A percentile compares a stretch with the other conserved stretches of the same genome.
Conservation (phyloP, 371 early-diverging fungal genomes). For the Dichotomocladium elegans region DNA sequence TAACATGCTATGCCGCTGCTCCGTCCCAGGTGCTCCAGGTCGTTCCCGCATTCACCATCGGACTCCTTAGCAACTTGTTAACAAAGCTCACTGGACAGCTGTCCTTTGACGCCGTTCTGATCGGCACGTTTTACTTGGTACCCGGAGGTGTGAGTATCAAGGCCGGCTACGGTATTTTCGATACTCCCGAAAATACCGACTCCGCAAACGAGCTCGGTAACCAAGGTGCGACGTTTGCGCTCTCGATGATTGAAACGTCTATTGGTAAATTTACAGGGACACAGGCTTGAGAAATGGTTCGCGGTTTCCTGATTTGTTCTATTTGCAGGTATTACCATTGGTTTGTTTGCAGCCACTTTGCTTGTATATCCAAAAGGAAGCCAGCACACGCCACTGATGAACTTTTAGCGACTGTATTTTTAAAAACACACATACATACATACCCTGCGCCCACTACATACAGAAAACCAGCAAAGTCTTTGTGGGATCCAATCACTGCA, state of each 20-base stretch:
- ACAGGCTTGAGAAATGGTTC: too few species aligned
- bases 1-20: slow-evolving; percentile 42
- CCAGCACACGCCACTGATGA: slow-evolving; percentile 55
- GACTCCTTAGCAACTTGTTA: slow-evolving; percentile 49
- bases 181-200: too few species aligned
- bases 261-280: slow-evolving; percentile 14
- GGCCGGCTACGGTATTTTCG: slow-evolving; percentile 45
- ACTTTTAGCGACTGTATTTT: slow-evolving; percentile 29
- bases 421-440: too few species aligned
- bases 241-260: slow-evolving; percentile 38
- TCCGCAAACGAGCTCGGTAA: slow-evolving; percentile 30
- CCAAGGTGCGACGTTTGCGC: slow-evolving; percentile 39
- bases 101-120: slow-evolving; percentile 53
- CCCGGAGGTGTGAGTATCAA: slow-evolving; percentile 57
- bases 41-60: slow-evolving; percentile 54
- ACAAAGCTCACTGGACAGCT: slow-evolving; percentile 50
- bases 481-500: too few species aligned
- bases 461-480: too few species aligned
- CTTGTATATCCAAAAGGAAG: slow-evolving; percentile 56
- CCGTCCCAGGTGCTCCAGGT: slow-evolving; percentile 42
- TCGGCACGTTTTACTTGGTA: slow-evolving; percentile 52
- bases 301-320: too few species aligned
- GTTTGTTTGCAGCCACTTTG: slow-evolving; percentile 51
- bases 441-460: too few species aligned
- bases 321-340: slow-evolving; percentile 46